Conservation (phyloP, 2,329 filamentous ascomycete species). For the Eutypella sp. region DNA sequence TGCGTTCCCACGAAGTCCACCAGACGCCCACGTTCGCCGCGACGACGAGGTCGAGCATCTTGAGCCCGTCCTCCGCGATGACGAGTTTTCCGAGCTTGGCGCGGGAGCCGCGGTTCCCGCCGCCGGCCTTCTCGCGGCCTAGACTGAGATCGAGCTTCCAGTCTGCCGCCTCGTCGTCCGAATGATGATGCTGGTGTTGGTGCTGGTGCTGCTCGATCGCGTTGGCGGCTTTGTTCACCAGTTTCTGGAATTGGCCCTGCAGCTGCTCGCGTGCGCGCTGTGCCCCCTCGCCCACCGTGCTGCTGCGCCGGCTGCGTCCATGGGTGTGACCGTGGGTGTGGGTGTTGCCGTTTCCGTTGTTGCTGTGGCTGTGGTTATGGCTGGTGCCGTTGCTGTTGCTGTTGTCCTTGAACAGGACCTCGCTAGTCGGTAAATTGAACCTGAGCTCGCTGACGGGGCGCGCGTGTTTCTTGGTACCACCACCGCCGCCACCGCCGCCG, state of each 20-base stretch:
- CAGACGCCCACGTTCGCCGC: slow-evolving; percentile 88
- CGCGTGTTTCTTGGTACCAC: slow-evolving; percentile 16
- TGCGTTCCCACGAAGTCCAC: slow-evolving; percentile 80
- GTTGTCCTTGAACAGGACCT: slow-evolving; percentile 37
- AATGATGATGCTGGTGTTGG: not conserved
- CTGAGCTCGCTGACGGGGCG: slow-evolving; percentile 72
- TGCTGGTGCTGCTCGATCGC: not conserved
- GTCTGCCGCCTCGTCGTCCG: slow-evolving; percentile 8
- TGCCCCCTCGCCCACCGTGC: slow-evolving; percentile 31
- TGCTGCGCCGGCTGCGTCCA: no score
- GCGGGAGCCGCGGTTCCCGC: slow-evolving; percentile 77
- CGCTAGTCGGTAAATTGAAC: slow-evolving; percentile 73
- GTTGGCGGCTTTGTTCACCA: slow-evolving; percentile 22
- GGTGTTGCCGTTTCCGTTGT: slow-evolving; percentile 23
- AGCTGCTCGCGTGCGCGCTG: slow-evolving; percentile 30
- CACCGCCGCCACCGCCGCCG: slow-evolving; percentile 23
- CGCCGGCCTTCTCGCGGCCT: slow-evolving; percentile 78
- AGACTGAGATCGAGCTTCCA: slow-evolving; percentile 64
- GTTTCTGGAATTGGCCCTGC: slow-evolving; percentile 28
- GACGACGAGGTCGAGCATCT: slow-evolving; percentile 92
- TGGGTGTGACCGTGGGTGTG: no score
- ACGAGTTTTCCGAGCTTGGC: slow-evolving; percentile 94
- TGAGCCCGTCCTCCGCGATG: slow-evolving; percentile 80
- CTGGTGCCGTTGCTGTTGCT: slow-evolving; percentile 16
- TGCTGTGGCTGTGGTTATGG: no score